Evolutionary conservation across 1,284 basidiomycete species (phyloP).

Genomic region (Trichosporon coremiiforme): DNA sequence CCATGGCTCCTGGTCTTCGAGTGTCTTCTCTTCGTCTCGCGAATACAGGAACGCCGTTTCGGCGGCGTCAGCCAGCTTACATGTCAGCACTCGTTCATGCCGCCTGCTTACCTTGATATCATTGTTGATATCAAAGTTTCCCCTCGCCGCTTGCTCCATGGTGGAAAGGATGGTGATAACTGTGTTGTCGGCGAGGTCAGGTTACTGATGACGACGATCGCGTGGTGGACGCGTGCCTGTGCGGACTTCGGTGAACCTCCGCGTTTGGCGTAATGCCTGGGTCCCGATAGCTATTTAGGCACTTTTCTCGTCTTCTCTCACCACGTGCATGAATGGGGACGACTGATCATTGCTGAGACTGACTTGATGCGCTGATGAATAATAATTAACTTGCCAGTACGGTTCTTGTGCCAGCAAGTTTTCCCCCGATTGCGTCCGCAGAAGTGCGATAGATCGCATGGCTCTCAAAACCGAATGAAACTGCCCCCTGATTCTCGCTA

Average conservation of each 20-base stretch:
- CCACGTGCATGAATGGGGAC: too few species aligned
- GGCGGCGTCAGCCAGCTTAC: slow-evolving; percentile 46
- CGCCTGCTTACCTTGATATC: slow-evolving; percentile 60
- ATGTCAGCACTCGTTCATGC: slow-evolving; percentile 28
- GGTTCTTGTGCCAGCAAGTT: too few species aligned
- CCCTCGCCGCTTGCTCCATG: slow-evolving; percentile 61
- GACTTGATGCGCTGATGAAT: too few species aligned
- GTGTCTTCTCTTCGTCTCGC: slow-evolving; percentile 67
- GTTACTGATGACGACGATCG: background rate
- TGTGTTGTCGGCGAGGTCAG: background rate
- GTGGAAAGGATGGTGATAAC: slow-evolving; percentile 8
- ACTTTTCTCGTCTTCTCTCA: too few species aligned
- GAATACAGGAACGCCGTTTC: slow-evolving; percentile 84
- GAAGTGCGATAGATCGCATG: too few species aligned
- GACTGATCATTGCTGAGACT: too few species aligned
- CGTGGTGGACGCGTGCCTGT: background rate
- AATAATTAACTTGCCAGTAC: too few species aligned
- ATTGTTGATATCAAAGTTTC: slow-evolving; percentile 83
- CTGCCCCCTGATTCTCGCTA: too few species aligned
- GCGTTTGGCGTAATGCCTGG: too few species aligned
- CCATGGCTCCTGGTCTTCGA: slow-evolving; percentile 81
- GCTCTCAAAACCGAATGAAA: too few species aligned
- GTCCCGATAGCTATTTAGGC: too few species aligned
- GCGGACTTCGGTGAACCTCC: background rate
- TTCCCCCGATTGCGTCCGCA: too few species aligned